Base-by-base conservation (phyloP, 108 stramenopile species). In the Fragilariopsis cylindrus region DNA sequence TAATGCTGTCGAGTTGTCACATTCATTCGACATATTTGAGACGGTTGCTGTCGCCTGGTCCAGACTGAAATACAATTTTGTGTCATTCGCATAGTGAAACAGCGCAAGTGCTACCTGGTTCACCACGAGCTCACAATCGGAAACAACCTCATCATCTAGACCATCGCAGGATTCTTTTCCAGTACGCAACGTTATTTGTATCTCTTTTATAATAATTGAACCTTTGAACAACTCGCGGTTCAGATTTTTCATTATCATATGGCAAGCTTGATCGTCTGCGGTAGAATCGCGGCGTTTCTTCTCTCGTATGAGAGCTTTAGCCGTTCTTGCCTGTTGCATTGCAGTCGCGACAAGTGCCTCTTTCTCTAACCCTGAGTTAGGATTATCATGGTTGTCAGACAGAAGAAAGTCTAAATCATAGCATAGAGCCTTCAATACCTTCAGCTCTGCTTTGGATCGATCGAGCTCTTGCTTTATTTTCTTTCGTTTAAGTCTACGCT, bases 391-490 rank as follows among this genome's bases (percentile, higher is more conserved):
- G 9, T 44, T 48, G 18, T 68, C 74, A 40, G 45, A 40, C 30
- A 74, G 43, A 8, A 78, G 68, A 7, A 30, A 21, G 2, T 50
- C 62, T 12, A 88, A 13, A 42, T 88, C 84, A 7, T 46, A 4
- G 44, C 77, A 77, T 15, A 74, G 58, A 43, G 84, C 82, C 9
- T 75, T 50, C 43, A 88, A 70, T 18, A 80, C 78, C 1, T 74
- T 66, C 57, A 84, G 68, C 72, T 88, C 88, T 41, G 83, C 85
- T 48, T 64, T 58, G 12, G 80, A 70, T 55, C 86, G 68, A 46
- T 63, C 42, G 2, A 87, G 69, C 50, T 78, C 68, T 3, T 81
- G 63, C 53, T 68, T 73, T 11, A 79, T 2, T 4, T 64, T 64
- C 44, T 60, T 48, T 44, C 69, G 69, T 46, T 5, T 48, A 40